These are phyloP conservation scores for Amaranthus tricolor DNA, from an alignment of 179 eudicot genomes.

Conservation along the genomic window DNA sequence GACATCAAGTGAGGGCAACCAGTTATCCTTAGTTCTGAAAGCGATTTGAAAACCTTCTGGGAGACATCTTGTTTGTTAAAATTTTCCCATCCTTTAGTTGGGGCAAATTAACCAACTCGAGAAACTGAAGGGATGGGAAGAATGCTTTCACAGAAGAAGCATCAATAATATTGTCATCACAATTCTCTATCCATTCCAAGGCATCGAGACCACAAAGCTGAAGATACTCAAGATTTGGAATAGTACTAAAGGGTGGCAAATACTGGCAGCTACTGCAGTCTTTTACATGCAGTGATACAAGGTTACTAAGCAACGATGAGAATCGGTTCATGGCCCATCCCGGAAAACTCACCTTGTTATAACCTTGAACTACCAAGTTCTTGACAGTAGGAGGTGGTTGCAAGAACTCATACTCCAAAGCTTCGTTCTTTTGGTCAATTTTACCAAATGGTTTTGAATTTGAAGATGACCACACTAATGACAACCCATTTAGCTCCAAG, in stretches of 20 bases:
- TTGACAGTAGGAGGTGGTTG: background rate
- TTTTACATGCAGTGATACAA: background rate
- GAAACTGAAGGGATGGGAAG: conserved; percentile 4
- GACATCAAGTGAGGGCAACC: conserved; percentile 7
- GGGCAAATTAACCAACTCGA: background rate
- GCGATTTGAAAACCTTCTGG: background rate
- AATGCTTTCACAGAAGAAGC: background rate
- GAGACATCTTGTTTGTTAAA: background rate
- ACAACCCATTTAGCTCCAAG: background rate
- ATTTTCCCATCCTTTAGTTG: conserved; percentile 2
- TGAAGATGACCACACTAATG: background rate
- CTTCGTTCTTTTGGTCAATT: background rate
- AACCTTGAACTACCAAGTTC: background rate
- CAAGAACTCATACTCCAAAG: background rate
- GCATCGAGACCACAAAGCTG: background rate
- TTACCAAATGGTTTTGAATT: background rate
- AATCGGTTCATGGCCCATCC: background rate
- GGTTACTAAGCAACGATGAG: background rate
- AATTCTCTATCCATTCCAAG: conserved; percentile 5
- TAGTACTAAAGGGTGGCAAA: background rate
- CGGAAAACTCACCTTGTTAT: background rate
- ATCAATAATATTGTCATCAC: too few relatives aligned
- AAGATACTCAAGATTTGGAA: conserved; percentile 5
- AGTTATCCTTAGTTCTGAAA: background rate
- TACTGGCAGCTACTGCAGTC: background rate